Evolutionary conservation across 2,329 filamentous ascomycete species (phyloP).

Genomic region (Cadophora sp.): DNA sequence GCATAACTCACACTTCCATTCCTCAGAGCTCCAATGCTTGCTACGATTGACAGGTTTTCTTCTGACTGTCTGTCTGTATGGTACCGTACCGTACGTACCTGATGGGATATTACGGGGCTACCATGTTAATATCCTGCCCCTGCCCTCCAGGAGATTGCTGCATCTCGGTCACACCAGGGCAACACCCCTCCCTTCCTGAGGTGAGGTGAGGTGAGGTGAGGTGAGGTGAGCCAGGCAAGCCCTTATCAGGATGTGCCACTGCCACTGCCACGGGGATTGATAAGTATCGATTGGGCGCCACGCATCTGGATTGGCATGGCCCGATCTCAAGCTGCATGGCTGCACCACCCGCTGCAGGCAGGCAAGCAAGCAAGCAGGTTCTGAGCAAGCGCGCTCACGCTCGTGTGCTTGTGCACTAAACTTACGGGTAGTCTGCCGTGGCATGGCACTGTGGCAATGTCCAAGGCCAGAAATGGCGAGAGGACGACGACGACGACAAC

Average conservation of each 20-base stretch:
- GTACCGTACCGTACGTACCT: background rate
- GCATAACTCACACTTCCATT: background rate
- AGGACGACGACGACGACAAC: slow-evolving; percentile 8
- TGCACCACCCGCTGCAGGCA: background rate
- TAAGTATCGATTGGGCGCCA: slow-evolving; percentile 9
- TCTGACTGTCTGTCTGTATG: background rate
- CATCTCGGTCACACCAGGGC: slow-evolving; percentile 16
- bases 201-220: too few relatives aligned
- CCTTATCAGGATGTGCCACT: slow-evolving; percentile 11
- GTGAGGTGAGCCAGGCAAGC: slow-evolving; percentile 4
- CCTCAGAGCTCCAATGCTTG: background rate
- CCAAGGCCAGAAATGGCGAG: background rate
- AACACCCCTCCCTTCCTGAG: background rate
- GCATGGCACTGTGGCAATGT: slow-evolving; percentile 8
- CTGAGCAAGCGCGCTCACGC: slow-evolving; percentile 13
- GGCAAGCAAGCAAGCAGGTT: background rate
- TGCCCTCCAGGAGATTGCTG: slow-evolving; percentile 21
- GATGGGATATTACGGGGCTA: slow-evolving; percentile 4
- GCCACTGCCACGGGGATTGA: background rate
- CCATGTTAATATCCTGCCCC: slow-evolving; percentile 22
- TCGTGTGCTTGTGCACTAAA: background rate
- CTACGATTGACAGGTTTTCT: background rate
- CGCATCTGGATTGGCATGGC: slow-evolving; percentile 10
- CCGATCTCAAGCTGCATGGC: background rate
- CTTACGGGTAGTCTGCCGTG: background rate